These are phyloP conservation scores for Trichosporon sp. DNA, from an alignment of 1,284 basidiomycete species.

Conservation along the genomic window DNA sequence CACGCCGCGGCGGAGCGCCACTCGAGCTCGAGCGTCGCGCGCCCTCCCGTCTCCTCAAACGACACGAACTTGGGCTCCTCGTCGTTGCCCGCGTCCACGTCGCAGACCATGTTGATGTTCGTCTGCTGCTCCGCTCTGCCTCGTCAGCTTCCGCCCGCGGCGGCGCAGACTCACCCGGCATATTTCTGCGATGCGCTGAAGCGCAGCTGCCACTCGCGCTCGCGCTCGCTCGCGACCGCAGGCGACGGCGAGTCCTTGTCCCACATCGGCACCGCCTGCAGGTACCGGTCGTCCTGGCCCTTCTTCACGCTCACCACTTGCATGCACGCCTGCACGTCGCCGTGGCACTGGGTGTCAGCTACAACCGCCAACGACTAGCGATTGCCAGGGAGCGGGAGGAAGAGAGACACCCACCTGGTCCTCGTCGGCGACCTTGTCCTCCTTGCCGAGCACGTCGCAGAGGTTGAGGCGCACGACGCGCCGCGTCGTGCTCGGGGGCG, in stretches of 20 bases:
- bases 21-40: slow-evolving; percentile 27
- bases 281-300: background rate
- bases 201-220: background rate
- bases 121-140: slow-evolving; percentile 7
- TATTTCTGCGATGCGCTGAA: slow-evolving; percentile 25
- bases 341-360: background rate
- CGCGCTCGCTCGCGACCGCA: background rate
- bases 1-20: slow-evolving; percentile 47
- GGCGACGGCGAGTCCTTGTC: background rate
- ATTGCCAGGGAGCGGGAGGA: too few species aligned
- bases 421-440: slow-evolving; percentile 37
- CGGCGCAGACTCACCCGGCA: slow-evolving; percentile 37
- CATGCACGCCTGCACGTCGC: background rate
- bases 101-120: slow-evolving; percentile 14
- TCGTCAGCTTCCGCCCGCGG: background rate
- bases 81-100: slow-evolving; percentile 11
- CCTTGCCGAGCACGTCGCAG: slow-evolving; percentile 29
- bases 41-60: slow-evolving; percentile 22
- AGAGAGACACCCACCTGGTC: slow-evolving; percentile 39
- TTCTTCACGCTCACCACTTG: background rate
- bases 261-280: background rate
- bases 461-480: slow-evolving; percentile 38
- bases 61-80: slow-evolving; percentile 18
- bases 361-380: too few species aligned
- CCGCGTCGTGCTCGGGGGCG: slow-evolving; percentile 43